A percentile compares a stretch with the other conserved stretches of the same genome.
Conservation (phyloP, 306 rosid species). For the Begonia peltatifolia region DNA sequence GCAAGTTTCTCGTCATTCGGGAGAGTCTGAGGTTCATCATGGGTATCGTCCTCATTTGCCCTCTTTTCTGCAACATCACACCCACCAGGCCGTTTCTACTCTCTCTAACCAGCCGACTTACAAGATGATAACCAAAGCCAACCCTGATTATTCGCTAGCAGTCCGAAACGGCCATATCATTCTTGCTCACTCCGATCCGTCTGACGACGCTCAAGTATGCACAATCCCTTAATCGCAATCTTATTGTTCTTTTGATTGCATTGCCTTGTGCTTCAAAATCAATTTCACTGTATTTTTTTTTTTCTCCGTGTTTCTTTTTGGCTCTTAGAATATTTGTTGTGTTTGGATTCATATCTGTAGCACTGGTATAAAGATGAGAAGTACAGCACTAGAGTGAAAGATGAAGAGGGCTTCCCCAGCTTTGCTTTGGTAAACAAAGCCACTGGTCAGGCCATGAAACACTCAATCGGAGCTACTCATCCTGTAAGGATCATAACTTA, state of each 20-base stretch:
- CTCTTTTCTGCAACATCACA: slow-evolving; percentile 19
- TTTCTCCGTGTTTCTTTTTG: no score
- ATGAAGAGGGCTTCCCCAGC: slow-evolving; percentile 54
- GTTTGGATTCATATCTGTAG: slow-evolving; percentile 20
- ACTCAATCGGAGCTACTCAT: slow-evolving; percentile 48
- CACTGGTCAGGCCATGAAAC: slow-evolving; percentile 72
- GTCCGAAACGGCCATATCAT: slow-evolving; percentile 37
- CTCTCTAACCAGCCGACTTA: slow-evolving; percentile 24
- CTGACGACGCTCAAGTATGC: slow-evolving; percentile 37
- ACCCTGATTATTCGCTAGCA: slow-evolving; percentile 38
- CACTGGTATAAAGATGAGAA: slow-evolving; percentile 86
- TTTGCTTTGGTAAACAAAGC: slow-evolving; percentile 69
- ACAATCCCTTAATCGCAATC: neutral
- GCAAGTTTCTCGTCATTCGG: slow-evolving; percentile 23
- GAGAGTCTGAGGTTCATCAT: slow-evolving; percentile 9
- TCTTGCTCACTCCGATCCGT: slow-evolving; percentile 39
- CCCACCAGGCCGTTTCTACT: slow-evolving; percentile 11
- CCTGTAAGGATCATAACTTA: slow-evolving; percentile 30
- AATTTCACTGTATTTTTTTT: neutral
- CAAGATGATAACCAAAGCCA: slow-evolving; percentile 36
- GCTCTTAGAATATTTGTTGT: neutral
- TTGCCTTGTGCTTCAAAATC: neutral
- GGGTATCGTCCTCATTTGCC: slow-evolving; percentile 14
- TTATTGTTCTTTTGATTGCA: neutral
- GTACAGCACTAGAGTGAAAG: slow-evolving; percentile 76